Evolutionary conservation across 202 grass and related monocot species (phyloP), one percentile per base, ranked within the genome.

Genomic region (Setaria viridis): DNA sequence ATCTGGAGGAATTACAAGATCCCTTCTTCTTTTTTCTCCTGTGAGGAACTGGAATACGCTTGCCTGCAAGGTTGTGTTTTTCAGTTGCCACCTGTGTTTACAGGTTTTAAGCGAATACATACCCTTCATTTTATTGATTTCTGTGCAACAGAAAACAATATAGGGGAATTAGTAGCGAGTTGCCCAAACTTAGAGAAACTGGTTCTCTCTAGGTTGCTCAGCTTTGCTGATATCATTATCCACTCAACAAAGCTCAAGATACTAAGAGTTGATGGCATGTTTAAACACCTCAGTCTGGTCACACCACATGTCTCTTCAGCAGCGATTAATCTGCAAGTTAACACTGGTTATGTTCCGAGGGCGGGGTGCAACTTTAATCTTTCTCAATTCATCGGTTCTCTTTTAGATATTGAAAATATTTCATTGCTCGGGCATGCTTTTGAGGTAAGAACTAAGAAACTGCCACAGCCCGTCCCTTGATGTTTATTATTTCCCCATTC

Each of bases 161-260:
- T 88, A 53, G 92, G 82, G 66, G 71, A 85, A 62, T 87, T 89
- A 88, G 80, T 94, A 79, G 85, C 67, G 68, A 76, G 68, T 56
- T 91, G 76, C 77, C 70, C 89, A 8, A 48, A 78, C 32, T 83
- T 91, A 64, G 87, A 89, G 81, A 89, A 81, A 69, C 58, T 94
- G 74, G 69, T 34, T 72, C 80, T 94, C 6, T 74, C 25, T 30
- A 76, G 77, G 34, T 79, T 85, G 75, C 55, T 48, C 67, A 85
- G 85, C 70, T 76, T 63, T 76, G 49, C 74, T 19, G 53, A 84
- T 79, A 85, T 94, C 63, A 94, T 75, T 79, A 91, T 94, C 60
- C 70, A 74, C 62, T 89, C 92, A 47, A 67, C 74, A 85, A 94
- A 75, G 48, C 76, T 91, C 59, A 82, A 77, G 80, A 56, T 63